Percentiles rank a stretch among this genome's conserved stretches.
These are phyloP conservation scores for Dryadomyces quercivorus DNA, from an alignment of 2,329 filamentous ascomycete genomes.

Conservation along the genomic window DNA sequence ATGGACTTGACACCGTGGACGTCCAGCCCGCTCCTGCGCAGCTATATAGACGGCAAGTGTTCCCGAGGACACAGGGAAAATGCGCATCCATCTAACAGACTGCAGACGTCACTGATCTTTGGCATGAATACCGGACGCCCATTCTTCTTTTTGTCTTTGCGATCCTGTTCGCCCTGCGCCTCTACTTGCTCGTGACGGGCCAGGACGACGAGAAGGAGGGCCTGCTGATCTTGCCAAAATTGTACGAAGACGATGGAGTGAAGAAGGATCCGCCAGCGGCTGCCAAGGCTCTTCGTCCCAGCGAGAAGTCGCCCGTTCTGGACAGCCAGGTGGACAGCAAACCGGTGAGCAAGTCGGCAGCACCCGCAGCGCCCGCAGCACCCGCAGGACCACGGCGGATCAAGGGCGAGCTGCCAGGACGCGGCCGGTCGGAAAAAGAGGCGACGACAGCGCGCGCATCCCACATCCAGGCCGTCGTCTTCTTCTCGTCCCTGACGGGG, in stretches of 20 bases:
- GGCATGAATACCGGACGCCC: slow-evolving; percentile 33
- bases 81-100: background rate
- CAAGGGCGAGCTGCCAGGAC: slow-evolving; percentile 22
- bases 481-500: slow-evolving; percentile 81
- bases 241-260: slow-evolving; percentile 12
- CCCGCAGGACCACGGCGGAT: slow-evolving; percentile 27
- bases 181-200: slow-evolving; percentile 27
- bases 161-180: slow-evolving; percentile 25
- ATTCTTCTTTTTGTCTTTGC: slow-evolving; percentile 28
- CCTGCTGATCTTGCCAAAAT: slow-evolving; percentile 24
- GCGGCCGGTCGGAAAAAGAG: slow-evolving; percentile 17
- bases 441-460: slow-evolving; percentile 13
- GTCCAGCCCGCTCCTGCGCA: slow-evolving; percentile 1
- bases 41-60: background rate
- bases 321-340: background rate
- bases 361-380: background rate
- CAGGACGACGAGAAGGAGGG: slow-evolving; percentile 18
- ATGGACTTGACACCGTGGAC: slow-evolving; percentile 8
- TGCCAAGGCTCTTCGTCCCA: slow-evolving; percentile 4
- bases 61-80: background rate
- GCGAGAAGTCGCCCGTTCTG: background rate
- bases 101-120: slow-evolving; percentile 23
- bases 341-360: background rate
- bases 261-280: too few species aligned
- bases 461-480: slow-evolving; percentile 61